These are phyloP conservation scores for Eimeria tenella DNA, from an alignment of 169 alveolate species.

Conservation along the genomic window DNA sequence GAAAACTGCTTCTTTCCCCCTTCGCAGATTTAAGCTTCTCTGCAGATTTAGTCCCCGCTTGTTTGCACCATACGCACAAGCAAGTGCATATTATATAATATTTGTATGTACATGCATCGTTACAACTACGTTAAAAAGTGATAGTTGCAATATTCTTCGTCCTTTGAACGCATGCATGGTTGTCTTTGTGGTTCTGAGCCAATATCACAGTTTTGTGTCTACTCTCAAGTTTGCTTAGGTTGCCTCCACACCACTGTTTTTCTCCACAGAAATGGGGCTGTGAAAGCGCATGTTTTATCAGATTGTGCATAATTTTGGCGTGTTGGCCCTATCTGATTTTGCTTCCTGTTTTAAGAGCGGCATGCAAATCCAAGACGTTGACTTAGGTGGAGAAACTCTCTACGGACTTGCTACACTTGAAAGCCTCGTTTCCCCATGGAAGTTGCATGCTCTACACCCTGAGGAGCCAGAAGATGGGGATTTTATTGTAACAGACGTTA, in stretches of 20 bases:
- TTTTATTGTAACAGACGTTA: conserved; percentile 45
- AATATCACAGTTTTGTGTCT: too few relatives aligned
- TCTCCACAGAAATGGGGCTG: too few relatives aligned
- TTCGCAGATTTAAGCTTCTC: too few relatives aligned
- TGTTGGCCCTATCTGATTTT: not conserved
- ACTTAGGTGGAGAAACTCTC: conserved; percentile 2
- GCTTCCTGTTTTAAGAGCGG: conserved; percentile 25
- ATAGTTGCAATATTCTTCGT: not conserved
- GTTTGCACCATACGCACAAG: too few relatives aligned
- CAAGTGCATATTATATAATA: too few relatives aligned
- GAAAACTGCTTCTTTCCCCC: too few relatives aligned
- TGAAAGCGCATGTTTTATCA: too few relatives aligned
- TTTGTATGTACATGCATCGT: not conserved
- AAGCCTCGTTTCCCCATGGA: conserved; percentile 70
- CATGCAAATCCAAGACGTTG: conserved; percentile 28
- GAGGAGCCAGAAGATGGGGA: conserved; percentile 51
- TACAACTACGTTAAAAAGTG: not conserved
- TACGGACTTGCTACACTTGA: conserved; percentile 58
- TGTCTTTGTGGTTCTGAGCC: too few relatives aligned
- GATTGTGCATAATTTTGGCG: too few relatives aligned
- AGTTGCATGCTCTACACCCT: conserved; percentile 40
- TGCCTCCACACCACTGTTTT: too few relatives aligned
- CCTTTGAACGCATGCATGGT: not conserved
- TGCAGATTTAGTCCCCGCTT: too few relatives aligned
- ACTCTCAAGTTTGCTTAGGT: too few relatives aligned